These are phyloP conservation scores for Peribolospora baueri DNA, from an alignment of 768 basidiomycete species.

Conservation along the genomic window DNA sequence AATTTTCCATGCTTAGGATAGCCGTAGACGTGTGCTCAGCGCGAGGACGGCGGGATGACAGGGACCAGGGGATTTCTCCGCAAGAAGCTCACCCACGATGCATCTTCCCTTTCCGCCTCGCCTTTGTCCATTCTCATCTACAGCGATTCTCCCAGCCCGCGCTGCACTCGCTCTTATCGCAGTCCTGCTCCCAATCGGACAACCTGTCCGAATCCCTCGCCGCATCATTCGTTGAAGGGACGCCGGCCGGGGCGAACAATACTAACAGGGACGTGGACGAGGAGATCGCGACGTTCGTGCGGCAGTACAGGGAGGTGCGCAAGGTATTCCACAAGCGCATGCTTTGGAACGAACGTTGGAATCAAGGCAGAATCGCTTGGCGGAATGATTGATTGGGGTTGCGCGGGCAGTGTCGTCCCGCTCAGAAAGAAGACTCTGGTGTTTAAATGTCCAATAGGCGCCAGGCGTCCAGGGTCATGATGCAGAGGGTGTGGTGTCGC, in stretches of 20 bases:
- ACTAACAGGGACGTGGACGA: slow-evolving; percentile 2
- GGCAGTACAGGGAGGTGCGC: slow-evolving; percentile 59
- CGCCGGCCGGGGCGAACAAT: too few relatives aligned
- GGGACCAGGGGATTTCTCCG: too few relatives aligned
- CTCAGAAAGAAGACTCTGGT: too few relatives aligned
- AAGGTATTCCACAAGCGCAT: slow-evolving; percentile 83
- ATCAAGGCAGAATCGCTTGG: slow-evolving; percentile 63
- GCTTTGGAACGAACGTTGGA: slow-evolving; percentile 75
- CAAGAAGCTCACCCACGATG: too few relatives aligned
- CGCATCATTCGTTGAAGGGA: slow-evolving; percentile 48
- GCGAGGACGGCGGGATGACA: too few relatives aligned
- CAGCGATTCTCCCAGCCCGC: slow-evolving; percentile 71
- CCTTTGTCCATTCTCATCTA: neutral
- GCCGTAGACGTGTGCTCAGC: too few relatives aligned
- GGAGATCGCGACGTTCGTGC: slow-evolving; percentile 47
- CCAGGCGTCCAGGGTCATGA: too few relatives aligned
- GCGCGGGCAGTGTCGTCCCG: too few relatives aligned
- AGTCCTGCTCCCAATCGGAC: slow-evolving; percentile 74
- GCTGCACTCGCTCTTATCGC: slow-evolving; percentile 60
- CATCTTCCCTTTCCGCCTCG: too few relatives aligned
- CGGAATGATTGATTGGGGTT: slow-evolving; percentile 26
- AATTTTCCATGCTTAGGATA: too few relatives aligned
- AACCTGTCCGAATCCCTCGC: slow-evolving; percentile 67
- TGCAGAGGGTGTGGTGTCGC: too few relatives aligned
- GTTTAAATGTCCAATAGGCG: too few relatives aligned